Conservation (phyloP, 371 early-diverging fungal genomes). For the Syncephalastrum sp. region DNA sequence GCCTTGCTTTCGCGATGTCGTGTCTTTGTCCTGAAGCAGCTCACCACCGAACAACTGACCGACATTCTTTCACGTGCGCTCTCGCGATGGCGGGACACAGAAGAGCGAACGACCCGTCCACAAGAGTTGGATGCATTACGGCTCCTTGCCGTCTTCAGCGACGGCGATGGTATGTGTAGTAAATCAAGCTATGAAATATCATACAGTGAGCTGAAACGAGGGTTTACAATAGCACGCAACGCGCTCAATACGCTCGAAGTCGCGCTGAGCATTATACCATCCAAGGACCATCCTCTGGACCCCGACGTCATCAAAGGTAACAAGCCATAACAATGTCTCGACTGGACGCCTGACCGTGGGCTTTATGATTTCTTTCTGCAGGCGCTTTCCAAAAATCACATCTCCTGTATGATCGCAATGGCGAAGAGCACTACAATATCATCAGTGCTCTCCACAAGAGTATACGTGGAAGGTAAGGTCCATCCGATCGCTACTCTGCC, state of each 20-base stretch:
- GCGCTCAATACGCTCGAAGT: conserved; percentile 74
- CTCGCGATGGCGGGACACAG: conserved; percentile 38
- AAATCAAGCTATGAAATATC: neutral
- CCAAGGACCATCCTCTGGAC: conserved; percentile 18
- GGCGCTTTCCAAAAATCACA: conserved; percentile 78
- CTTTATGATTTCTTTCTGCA: neutral
- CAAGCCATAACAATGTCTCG: neutral
- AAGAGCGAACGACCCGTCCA: conserved; percentile 15
- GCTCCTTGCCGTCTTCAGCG: conserved; percentile 58
- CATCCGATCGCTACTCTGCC: neutral
- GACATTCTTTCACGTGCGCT: conserved; percentile 61
- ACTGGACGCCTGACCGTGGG: neutral
- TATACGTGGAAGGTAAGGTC: conserved; percentile 65
- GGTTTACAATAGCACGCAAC: conserved; percentile 57
- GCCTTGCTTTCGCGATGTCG: conserved; percentile 82
- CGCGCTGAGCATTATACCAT: conserved; percentile 42
- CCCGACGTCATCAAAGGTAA: conserved; percentile 36
- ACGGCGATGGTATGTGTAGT: conserved; percentile 63
- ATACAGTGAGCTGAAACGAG: neutral
- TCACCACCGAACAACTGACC: conserved; percentile 55
- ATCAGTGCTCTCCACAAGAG: conserved; percentile 90
- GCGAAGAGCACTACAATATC: conserved; percentile 87
- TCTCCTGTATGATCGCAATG: conserved; percentile 76
- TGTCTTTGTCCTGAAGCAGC: conserved; percentile 71
- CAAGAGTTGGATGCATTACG: conserved; percentile 34